Evolutionary conservation across 805 yeast genomes (phyloP).

Genomic region (Candida maltosa): DNA sequence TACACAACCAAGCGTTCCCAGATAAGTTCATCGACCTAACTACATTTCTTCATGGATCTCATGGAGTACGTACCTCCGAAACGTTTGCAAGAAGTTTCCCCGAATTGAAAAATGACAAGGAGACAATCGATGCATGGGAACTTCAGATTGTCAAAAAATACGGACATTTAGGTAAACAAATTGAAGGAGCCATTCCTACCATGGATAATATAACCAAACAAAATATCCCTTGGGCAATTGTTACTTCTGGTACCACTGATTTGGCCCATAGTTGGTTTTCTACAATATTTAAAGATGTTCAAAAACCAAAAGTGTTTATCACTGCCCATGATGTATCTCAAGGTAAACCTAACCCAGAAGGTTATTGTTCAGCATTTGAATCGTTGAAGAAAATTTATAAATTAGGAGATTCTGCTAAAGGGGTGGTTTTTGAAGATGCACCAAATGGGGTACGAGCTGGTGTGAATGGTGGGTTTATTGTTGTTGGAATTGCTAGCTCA

Average conservation of each 20-base stretch:
- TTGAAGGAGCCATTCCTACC: conserved; percentile 12
- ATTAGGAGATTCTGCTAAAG: conserved; percentile 1
- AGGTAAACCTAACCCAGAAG: conserved; percentile 21
- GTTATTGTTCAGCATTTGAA: conserved; percentile 11
- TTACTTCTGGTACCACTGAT: conserved; percentile 16
- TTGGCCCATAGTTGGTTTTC: conserved; percentile 18
- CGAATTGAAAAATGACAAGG: conserved; percentile 7
- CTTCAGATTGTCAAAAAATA: conserved; percentile 11
- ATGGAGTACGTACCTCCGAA: conserved; percentile 16
- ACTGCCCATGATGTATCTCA: conserved; percentile 17
- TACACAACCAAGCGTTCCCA: conserved; percentile 13
- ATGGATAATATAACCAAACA: conserved; percentile 5
- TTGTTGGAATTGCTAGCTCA: conserved; percentile 18
- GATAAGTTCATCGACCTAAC: conserved; percentile 8
- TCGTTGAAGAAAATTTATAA: conserved; percentile 7
- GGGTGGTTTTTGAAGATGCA: conserved; percentile 19
- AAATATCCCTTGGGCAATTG: conserved; percentile 15
- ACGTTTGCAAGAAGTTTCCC: conserved; percentile 13
- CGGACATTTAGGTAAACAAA: conserved; percentile 15
- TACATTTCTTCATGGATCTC: conserved; percentile 12
- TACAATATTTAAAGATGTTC: conserved; percentile 6
- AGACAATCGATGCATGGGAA: conserved; percentile 10
- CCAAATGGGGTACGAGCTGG: conserved; percentile 18
- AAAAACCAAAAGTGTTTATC: conserved; percentile 13
- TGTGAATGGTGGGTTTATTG: conserved; percentile 15